Percentiles rank a stretch among this genome's conserved stretches.
phyloP scores from a whole-genome alignment of 768 basidiomycete species.

The Psilocybe azurescens region DNA sequence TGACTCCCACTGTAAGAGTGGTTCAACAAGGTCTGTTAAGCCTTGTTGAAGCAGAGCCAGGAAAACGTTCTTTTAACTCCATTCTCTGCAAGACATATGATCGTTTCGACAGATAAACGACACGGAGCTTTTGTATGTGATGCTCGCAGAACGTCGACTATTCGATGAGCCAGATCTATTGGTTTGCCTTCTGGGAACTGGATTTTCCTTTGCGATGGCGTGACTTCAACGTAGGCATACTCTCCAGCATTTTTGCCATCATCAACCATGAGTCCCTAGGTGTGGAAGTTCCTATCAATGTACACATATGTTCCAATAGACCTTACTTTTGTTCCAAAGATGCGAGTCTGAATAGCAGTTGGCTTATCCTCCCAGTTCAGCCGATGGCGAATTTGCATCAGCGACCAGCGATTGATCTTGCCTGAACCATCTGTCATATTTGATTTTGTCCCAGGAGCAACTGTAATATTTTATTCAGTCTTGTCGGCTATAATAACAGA shows the following conservation, averaged over 20 bases:
- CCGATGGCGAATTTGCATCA: conserved; percentile 36
- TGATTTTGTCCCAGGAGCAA: conserved; percentile 31
- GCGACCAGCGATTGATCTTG: conserved; percentile 43
- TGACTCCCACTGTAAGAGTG: conserved; percentile 51
- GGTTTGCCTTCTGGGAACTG: conserved; percentile 35
- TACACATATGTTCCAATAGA: neutral
- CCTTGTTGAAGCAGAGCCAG: conserved; percentile 39
- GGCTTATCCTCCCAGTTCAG: conserved; percentile 44
- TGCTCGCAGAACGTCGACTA: conserved; percentile 58
- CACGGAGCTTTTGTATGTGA: conserved; percentile 53
- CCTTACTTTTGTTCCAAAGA: conserved; percentile 52
- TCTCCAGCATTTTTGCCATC: conserved; percentile 34
- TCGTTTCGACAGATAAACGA: conserved; percentile 58
- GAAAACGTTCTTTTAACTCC: conserved; percentile 54
- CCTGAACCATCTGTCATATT: conserved; percentile 67
- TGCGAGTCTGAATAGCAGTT: conserved; percentile 55
- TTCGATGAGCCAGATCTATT: conserved; percentile 47
- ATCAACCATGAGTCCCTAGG: conserved; percentile 45
- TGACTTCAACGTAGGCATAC: conserved; percentile 31
- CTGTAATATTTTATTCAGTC: conserved; percentile 17
- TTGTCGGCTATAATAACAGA: neutral
- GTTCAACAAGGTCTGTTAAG: conserved; percentile 39
- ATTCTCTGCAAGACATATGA: conserved; percentile 68
- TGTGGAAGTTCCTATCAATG: neutral
- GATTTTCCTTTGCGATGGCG: conserved; percentile 54